phyloP scores from a whole-genome alignment of 1,284 basidiomycete species.

The Ganoderma boninense region DNA sequence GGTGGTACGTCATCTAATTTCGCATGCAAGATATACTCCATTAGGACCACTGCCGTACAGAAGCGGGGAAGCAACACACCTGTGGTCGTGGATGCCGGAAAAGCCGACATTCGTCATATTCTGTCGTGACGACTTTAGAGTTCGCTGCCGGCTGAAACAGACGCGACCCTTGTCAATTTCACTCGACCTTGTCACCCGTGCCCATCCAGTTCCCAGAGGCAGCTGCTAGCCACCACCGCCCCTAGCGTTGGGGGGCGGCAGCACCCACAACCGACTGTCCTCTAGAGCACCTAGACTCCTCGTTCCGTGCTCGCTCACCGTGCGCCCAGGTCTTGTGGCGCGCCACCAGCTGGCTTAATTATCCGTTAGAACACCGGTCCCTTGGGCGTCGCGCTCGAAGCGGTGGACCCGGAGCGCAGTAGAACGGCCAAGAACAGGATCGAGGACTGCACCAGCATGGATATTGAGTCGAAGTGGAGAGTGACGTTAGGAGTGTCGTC shows the following conservation, averaged over 20 bases:
- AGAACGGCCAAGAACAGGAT: background rate
- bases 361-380: background rate
- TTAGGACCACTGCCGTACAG: background rate
- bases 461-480: background rate
- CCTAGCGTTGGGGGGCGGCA: background rate
- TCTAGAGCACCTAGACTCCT: background rate
- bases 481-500: background rate
- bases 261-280: background rate
- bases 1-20: background rate
- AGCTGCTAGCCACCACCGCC: background rate
- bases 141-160: background rate
- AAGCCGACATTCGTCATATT: background rate
- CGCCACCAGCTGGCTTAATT: background rate
- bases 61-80: background rate
- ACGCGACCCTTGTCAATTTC: background rate
- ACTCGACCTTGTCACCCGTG: background rate
- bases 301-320: background rate
- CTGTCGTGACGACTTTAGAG: background rate
- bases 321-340: background rate
- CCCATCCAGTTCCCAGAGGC: background rate
- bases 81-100: background rate
- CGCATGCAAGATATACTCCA: background rate
- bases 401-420: background rate
- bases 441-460: background rate
- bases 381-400: background rate